Conservation (phyloP, 768 basidiomycete species). For the Gautieria morchelliformis region DNA sequence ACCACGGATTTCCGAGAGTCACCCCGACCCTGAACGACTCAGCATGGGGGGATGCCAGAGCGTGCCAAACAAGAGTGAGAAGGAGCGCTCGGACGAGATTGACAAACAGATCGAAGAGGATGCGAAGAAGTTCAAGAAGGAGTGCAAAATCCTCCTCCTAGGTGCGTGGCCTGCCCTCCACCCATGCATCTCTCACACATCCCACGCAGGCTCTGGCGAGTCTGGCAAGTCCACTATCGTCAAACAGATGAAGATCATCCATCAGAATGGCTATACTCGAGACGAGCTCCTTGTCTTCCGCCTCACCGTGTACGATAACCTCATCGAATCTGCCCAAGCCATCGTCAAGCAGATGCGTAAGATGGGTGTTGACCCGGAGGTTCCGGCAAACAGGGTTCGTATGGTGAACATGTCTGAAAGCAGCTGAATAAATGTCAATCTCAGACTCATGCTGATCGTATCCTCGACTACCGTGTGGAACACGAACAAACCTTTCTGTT, state of each 20-base stretch:
- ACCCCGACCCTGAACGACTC: background rate
- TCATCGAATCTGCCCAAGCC: slow-evolving; percentile 82
- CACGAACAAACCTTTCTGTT: slow-evolving; percentile 35
- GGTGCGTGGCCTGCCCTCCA: slow-evolving; percentile 39
- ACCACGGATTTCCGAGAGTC: background rate
- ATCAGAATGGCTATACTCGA: slow-evolving; percentile 79
- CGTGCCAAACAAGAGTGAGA: slow-evolving; percentile 23
- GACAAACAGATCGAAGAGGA: slow-evolving; percentile 85
- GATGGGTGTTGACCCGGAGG: slow-evolving; percentile 66
- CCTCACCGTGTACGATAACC: slow-evolving; percentile 74
- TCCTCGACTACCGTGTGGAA: slow-evolving; percentile 49
- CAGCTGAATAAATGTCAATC: background rate
- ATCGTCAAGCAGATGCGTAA: slow-evolving; percentile 81
- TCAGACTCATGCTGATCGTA: slow-evolving; percentile 43
- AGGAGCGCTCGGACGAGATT: slow-evolving; percentile 60
- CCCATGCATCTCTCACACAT: slow-evolving; percentile 1
- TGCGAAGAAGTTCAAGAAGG: slow-evolving; percentile 66
- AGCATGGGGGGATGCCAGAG: slow-evolving; percentile 12
- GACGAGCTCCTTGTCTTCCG: slow-evolving; percentile 72
- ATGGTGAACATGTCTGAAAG: slow-evolving; percentile 6
- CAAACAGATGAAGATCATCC: slow-evolving; percentile 99
- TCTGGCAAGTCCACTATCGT: slow-evolving; percentile 94
- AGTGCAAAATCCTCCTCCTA: slow-evolving; percentile 89
- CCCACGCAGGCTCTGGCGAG: slow-evolving; percentile 73
- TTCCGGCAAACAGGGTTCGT: background rate